Conservation (phyloP, 345 rosid genomes). For the Brassica nigra region DNA sequence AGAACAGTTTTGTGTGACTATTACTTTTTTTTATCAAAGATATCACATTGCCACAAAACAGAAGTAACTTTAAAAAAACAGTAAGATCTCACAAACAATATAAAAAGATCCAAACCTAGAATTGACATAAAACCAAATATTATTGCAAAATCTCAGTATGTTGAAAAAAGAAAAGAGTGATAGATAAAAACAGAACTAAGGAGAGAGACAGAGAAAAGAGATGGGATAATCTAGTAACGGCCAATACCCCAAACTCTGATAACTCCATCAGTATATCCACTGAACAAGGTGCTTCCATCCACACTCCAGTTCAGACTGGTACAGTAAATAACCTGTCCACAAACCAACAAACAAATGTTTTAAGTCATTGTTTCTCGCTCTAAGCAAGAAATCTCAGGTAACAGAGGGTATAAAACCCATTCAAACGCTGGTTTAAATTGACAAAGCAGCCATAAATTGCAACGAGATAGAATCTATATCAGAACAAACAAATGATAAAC, state of each 20-base stretch:
- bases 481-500: too few relatives aligned
- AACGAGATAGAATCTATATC: too few relatives aligned
- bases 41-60: not conserved
- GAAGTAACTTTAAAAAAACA: not conserved
- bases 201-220: not conserved
- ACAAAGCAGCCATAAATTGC: not conserved
- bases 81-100: not conserved
- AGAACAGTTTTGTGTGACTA: not conserved
- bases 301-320: constrained; percentile 92
- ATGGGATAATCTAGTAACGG: constrained; percentile 51
- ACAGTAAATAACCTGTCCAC: constrained; percentile 77
- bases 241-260: constrained; percentile 97
- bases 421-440: not conserved
- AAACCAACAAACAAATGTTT: not conserved
- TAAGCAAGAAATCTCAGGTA: not conserved
- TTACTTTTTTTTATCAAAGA: not conserved
- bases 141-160: constrained; percentile 29
- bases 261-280: constrained; percentile 95
- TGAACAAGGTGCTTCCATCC: constrained; percentile 91
- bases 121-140: constrained; percentile 30
- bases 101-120: constrained; percentile 25
- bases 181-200: constrained; percentile 14
- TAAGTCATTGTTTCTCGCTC: not conserved
- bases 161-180: constrained; percentile 11
- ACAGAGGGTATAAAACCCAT: not conserved